phyloP scores from a whole-genome alignment of 129 eudicot species.

The Gnaphalium uliginosum region DNA sequence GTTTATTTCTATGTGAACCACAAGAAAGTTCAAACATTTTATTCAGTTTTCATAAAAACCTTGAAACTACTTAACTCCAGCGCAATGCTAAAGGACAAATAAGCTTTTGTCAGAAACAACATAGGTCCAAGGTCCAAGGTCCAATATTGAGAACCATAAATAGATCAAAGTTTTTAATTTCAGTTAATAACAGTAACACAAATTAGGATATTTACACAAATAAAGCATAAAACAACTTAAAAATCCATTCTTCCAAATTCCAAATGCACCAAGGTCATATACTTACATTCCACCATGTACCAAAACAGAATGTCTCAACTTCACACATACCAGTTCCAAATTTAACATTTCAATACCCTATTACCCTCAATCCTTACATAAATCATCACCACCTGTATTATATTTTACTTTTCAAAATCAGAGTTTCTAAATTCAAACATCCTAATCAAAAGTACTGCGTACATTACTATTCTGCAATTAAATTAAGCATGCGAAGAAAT shows the following conservation, averaged over 20 bases:
- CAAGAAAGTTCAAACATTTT: constrained; percentile 5
- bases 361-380: not conserved
- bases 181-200: not conserved
- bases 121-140: not conserved
- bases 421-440: not conserved
- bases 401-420: not conserved
- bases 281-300: constrained; percentile 3
- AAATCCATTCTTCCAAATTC: not conserved
- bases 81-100: not conserved
- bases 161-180: not conserved
- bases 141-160: not conserved
- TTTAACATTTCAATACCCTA: not conserved
- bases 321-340: not conserved
- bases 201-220: not conserved
- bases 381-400: not conserved
- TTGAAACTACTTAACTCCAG: not conserved
- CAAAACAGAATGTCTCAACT: too few species aligned
- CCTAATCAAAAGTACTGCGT: not conserved
- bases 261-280: not conserved
- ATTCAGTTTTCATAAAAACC: not conserved
- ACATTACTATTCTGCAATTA: too few species aligned
- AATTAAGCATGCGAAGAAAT: not conserved
- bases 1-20: constrained; percentile 3
- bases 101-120: not conserved
- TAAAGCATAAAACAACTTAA: not conserved